Base-by-base conservation (phyloP, 2,329 filamentous ascomycete species). In the Cercospora canescens region DNA sequence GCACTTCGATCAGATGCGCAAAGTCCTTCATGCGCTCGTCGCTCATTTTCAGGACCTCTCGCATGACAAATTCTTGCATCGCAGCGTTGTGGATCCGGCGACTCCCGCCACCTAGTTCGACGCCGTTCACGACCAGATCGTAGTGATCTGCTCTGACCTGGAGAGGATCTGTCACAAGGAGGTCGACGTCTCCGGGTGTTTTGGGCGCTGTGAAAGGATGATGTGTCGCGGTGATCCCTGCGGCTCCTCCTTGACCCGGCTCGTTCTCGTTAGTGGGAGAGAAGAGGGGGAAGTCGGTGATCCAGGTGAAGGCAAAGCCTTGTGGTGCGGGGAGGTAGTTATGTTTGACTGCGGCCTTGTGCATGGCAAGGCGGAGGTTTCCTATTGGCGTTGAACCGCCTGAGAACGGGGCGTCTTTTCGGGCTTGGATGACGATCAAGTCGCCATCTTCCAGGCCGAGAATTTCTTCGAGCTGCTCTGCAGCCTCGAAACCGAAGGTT, bases 201-300 rank as follows among this genome's bases (percentile, higher is more conserved):
- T 91, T 87, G 0, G 95, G 95, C 0, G 95, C 92, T 0, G 95
- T 99, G 79, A 99, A 99, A 0, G 95, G 95, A 77, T 99, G 95
- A 75, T 99, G 95, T 0, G 94, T 97, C 0, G 94, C 89, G 9
- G 90, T 88, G 73, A 98, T 88, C 4, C 94, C 93, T 0, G 93
- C 88, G 1, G 83, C 79, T 18, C 93, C 93, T 61, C 92, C 93
- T 80, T 98, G 94, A 1, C 93, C 93, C 0, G 91, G 91, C 55
- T 91, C 83, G 8, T 80, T 79, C 59, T 86, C 88, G 60, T 85
- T 86, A 9, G 81, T 81, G 0, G 90, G 92, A 1, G 93, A 93
- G 81, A 99, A 99, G 73, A 99, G 88, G 12, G 95, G 95, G 76
- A 99, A 99, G 66, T 94, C 88, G 0, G 86, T 90, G 12, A 99